phyloP scores from a whole-genome alignment of 306 rosid species.

The Ochetophila trinervis region DNA sequence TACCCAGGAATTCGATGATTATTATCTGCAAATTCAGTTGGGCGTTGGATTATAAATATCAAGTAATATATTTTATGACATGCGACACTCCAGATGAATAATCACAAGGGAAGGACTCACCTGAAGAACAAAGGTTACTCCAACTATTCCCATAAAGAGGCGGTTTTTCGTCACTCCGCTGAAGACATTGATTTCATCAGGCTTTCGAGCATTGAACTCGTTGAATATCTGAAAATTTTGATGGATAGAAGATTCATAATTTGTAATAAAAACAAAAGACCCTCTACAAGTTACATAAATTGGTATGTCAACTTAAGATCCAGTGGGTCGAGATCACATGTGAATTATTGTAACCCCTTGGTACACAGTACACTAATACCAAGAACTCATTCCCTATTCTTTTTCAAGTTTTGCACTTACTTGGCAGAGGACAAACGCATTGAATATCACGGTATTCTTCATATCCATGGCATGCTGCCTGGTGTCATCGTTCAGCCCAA shows the following conservation, averaged over 20 bases:
- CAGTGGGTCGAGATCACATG: no score
- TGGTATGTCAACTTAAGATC: no score
- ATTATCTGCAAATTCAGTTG: slow-evolving; percentile 46
- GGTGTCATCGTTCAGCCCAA: slow-evolving; percentile 30
- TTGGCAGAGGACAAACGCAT: slow-evolving; percentile 89
- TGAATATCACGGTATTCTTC: slow-evolving; percentile 85
- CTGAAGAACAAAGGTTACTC: slow-evolving; percentile 73
- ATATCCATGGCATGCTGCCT: slow-evolving; percentile 33
- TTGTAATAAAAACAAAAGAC: no score
- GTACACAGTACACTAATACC: neutral
- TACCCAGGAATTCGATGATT: slow-evolving; percentile 80
- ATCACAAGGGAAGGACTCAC: slow-evolving; percentile 27
- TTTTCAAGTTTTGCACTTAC: slow-evolving; percentile 35
- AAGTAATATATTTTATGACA: neutral
- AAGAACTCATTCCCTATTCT: neutral
- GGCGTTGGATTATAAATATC: neutral
- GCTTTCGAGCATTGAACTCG: slow-evolving; percentile 92
- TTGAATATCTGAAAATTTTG: slow-evolving; percentile 62
- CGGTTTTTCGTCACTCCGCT: slow-evolving; percentile 68
- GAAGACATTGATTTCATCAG: slow-evolving; percentile 79
- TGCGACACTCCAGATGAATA: neutral
- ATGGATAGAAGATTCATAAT: no score
- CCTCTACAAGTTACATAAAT: no score
- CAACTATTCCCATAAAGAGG: slow-evolving; percentile 73
- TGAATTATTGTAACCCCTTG: no score